Evolutionary conservation across 495 filamentous ascomycete genomes (phyloP).

Genomic region (Lophiotrema nucula): DNA sequence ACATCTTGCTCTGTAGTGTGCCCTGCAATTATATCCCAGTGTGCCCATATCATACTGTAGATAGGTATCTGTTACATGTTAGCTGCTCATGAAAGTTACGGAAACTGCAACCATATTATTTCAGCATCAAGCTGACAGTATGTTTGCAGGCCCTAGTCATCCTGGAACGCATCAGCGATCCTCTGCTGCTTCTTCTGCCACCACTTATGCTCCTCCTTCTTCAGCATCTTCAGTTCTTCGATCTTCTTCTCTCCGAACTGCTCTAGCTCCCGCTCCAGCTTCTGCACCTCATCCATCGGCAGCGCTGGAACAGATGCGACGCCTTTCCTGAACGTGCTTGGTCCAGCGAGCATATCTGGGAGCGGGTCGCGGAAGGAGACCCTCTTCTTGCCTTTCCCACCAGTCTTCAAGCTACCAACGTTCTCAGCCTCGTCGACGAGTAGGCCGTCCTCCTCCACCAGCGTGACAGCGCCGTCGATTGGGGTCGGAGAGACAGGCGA

Average conservation of each 20-base stretch:
- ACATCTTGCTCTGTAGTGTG: no score
- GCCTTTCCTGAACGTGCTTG: not conserved
- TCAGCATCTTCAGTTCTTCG: constrained; percentile 14
- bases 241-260: constrained; percentile 10
- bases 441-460: not conserved
- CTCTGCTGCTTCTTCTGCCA: constrained; percentile 14
- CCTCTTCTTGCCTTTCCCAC: constrained; percentile 12
- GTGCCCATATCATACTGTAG: no score
- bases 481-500: not conserved
- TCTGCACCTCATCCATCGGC: constrained; percentile 1
- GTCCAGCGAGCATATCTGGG: constrained; percentile 2
- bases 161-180: no score
- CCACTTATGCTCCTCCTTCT: constrained; percentile 9
- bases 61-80: no score
- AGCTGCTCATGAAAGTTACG: no score
- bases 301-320: constrained; percentile 4
- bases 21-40: no score
- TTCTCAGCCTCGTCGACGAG: not conserved
- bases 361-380: constrained; percentile 15
- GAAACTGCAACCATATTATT: no score
- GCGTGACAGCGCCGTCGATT: not conserved
- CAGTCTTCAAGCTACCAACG: not conserved
- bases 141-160: no score
- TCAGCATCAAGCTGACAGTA: no score
- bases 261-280: constrained; percentile 6